Base-by-base conservation (phyloP, 768 basidiomycete genomes). In the Ramaria sp. region DNA sequence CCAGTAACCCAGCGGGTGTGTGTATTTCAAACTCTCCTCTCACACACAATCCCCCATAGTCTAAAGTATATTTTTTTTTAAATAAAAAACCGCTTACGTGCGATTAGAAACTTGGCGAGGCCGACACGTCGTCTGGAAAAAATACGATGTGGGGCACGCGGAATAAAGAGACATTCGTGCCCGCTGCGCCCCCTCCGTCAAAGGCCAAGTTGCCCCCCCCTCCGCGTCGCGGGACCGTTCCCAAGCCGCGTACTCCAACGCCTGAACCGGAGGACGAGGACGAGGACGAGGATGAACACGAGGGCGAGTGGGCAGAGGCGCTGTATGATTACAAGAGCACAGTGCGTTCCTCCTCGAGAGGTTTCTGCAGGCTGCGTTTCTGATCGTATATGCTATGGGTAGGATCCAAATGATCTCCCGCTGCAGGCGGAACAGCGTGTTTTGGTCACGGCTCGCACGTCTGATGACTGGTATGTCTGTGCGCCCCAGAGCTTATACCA, bases 271-370 rank as follows among this genome's bases (percentile, higher is more conserved):
- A 68, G 56, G 66, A 67, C 20, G 67, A 57, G 27, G 60, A 56
- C 5, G 65, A 65, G 51, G 65, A 61, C 9, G 52, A 49, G 15
- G n/a, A 13, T 5, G 71, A 68, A 48, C 61, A 61, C 8, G 61
- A 67, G 34, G 85, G 84, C 3, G 83, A 85, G 57, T 90, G 88
- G 88, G 85, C 78, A 15, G 81, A 88, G 61, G 88, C 72, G 4
- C 60, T 87, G 65, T 90, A 89, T 62, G 86, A 85, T 57, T 90
- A 85, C 69, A 69, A 69, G 41, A 81, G 85, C 49, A 70, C 71
- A 61, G 87, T 88, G 59, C 38, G 68, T 58, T n/a, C 13, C 5
- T 0, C 41, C 28, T 8, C 50, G 10, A 8, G 6, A 20, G 3
- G 44, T 25, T 27, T 25, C 44, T 12, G 15, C 27, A 22, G 27